Conservation (phyloP, 139 green algal genomes). For the Micractinium sp. region DNA sequence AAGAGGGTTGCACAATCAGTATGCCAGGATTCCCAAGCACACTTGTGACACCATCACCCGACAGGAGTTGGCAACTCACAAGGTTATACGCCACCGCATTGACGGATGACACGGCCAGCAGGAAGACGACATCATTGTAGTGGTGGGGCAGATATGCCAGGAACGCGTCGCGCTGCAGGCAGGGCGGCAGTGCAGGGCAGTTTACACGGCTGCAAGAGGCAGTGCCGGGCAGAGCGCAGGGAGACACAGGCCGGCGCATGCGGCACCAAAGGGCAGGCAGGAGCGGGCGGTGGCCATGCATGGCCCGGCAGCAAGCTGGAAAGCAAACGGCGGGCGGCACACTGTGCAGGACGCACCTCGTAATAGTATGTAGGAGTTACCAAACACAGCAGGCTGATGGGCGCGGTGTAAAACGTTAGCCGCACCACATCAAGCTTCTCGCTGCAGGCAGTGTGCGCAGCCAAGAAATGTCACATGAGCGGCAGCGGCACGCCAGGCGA, state of each 20-base stretch:
- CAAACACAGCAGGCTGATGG: constrained; percentile 59
- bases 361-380: constrained; percentile 56
- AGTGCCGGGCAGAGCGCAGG: background rate
- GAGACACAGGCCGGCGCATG: background rate
- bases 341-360: constrained; percentile 7
- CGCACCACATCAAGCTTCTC: constrained; percentile 73
- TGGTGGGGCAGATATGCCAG: background rate
- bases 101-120: background rate
- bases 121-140: background rate
- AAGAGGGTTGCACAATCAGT: no score
- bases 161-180: background rate
- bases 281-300: background rate
- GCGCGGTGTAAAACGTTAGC: constrained; percentile 84
- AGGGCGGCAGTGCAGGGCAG: background rate
- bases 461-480: background rate
- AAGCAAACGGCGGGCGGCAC: background rate
- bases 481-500: background rate
- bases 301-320: background rate
- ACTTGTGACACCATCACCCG: no score
- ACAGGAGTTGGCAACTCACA: background rate
- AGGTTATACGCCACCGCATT: constrained; percentile 37
- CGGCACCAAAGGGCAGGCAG: background rate
- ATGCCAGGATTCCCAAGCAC: no score
- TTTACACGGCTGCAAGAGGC: background rate
- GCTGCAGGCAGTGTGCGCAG: background rate